Conservation (phyloP, 2,329 filamentous ascomycete species). For the Colletotrichum sidae region DNA sequence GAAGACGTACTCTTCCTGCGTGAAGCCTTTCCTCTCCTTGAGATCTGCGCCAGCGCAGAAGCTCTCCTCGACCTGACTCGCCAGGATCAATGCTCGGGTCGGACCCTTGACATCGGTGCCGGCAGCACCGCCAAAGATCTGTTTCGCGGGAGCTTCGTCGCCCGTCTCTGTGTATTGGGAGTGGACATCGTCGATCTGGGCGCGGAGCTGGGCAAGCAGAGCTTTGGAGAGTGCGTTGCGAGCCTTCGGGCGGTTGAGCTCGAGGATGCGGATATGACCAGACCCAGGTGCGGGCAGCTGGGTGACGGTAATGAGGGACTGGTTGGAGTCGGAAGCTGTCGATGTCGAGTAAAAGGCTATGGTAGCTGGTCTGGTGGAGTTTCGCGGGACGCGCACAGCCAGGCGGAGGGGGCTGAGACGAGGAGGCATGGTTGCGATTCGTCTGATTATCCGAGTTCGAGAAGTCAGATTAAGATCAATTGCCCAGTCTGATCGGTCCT, state of each 20-base stretch:
- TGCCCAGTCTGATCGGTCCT: no score
- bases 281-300: conserved; percentile 81
- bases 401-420: conserved; percentile 41
- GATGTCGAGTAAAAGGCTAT: conserved; percentile 56
- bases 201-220: conserved; percentile 77
- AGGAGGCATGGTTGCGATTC: conserved; percentile 46
- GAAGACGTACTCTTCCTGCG: conserved; percentile 76
- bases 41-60: conserved; percentile 97
- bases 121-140: conserved; percentile 58
- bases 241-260: conserved; percentile 85
- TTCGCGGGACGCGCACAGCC: conserved; percentile 39
- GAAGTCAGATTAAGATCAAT: background rate
- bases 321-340: conserved; percentile 48
- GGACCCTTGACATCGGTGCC: conserved; percentile 60
- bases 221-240: conserved; percentile 91
- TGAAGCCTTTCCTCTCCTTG: conserved; percentile 86
- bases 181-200: conserved; percentile 79
- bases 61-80: conserved; percentile 84
- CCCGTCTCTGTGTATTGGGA: conserved; percentile 65
- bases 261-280: conserved; percentile 88
- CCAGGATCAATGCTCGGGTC: conserved; percentile 85
- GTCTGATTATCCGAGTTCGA: background rate
- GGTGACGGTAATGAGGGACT: conserved; percentile 74
- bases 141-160: conserved; percentile 58
- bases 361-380: conserved; percentile 5